Evolutionary conservation across 345 rosid species (phyloP).

Genomic region (Eutrema yunnanense): DNA sequence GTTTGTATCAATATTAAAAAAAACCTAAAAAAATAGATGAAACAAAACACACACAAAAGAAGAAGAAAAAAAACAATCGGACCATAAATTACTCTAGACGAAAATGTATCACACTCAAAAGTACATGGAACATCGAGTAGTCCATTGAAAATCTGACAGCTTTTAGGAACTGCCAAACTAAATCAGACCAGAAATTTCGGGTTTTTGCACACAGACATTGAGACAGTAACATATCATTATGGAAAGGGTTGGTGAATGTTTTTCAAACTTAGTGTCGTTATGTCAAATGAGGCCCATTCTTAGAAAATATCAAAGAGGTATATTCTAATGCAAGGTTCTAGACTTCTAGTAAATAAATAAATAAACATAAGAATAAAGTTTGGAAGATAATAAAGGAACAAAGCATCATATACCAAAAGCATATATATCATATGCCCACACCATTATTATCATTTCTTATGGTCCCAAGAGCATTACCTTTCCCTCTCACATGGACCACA

Average conservation of each 20-base stretch:
- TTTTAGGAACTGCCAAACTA: slow-evolving; percentile 20
- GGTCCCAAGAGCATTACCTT: slow-evolving; percentile 15
- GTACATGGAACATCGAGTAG: background rate
- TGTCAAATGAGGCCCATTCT: slow-evolving; percentile 3
- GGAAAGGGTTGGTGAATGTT: slow-evolving; percentile 16
- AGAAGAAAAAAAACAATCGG: background rate
- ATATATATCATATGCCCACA: slow-evolving; percentile 25
- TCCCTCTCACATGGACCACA: slow-evolving; percentile 30
- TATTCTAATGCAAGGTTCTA: slow-evolving; percentile 28
- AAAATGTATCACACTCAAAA: slow-evolving; percentile 8
- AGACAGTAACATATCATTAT: slow-evolving; percentile 24
- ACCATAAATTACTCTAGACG: background rate
- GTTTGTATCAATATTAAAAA: no score
- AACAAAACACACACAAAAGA: no score
- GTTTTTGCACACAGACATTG: slow-evolving; percentile 18
- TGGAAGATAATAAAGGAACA: slow-evolving; percentile 20
- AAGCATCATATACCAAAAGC: slow-evolving; percentile 23
- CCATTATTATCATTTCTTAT: slow-evolving; percentile 17
- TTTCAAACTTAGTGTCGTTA: slow-evolving; percentile 21
- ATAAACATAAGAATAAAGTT: background rate
- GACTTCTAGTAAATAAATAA: background rate
- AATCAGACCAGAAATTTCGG: slow-evolving; percentile 14
- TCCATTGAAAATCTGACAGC: slow-evolving; percentile 19
- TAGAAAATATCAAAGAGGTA: slow-evolving; percentile 23
- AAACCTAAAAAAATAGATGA: no score